A percentile compares a stretch with the other conserved stretches of the same genome.
Conservation (phyloP, 2,329 filamentous ascomycete species). For the Colletotrichum sp. region DNA sequence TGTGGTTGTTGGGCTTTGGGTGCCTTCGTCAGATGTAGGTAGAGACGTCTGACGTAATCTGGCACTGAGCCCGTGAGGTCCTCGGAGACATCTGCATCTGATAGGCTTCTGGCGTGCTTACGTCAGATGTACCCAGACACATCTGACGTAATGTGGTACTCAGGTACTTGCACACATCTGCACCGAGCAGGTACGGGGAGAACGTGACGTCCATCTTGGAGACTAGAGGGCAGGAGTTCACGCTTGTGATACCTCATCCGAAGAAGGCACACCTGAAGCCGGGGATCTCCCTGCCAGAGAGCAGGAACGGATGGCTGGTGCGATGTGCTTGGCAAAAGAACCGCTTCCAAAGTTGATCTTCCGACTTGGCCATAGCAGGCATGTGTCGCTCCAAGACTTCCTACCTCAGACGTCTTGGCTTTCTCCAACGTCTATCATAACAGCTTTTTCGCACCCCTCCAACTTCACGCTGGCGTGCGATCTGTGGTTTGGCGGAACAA, state of each 20-base stretch:
- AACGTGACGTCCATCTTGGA: neutral
- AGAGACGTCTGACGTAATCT: no score
- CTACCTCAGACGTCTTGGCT: neutral
- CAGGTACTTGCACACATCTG: neutral
- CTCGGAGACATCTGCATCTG: neutral
- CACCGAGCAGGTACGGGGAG: neutral
- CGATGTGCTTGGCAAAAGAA: neutral
- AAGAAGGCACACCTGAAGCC: neutral
- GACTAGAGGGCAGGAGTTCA: neutral
- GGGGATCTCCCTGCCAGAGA: neutral
- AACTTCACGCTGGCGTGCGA: neutral
- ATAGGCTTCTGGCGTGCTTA: neutral
- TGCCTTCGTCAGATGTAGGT: no score
- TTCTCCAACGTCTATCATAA: neutral
- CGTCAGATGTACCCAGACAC: neutral
- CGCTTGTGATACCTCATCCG: neutral
- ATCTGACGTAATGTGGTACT: neutral
- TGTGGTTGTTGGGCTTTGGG: no score
- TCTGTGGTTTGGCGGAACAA: neutral
- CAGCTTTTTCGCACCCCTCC: neutral
- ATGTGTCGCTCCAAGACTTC: neutral
- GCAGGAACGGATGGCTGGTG: no score
- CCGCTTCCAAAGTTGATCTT: neutral
- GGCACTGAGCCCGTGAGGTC: neutral
- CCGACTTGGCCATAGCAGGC: neutral